A percentile compares a stretch with the other conserved stretches of the same genome.
These are phyloP conservation scores for Wickerhamomyces ciferrii DNA, from an alignment of 805 yeast genomes.

Conservation along the genomic window DNA sequence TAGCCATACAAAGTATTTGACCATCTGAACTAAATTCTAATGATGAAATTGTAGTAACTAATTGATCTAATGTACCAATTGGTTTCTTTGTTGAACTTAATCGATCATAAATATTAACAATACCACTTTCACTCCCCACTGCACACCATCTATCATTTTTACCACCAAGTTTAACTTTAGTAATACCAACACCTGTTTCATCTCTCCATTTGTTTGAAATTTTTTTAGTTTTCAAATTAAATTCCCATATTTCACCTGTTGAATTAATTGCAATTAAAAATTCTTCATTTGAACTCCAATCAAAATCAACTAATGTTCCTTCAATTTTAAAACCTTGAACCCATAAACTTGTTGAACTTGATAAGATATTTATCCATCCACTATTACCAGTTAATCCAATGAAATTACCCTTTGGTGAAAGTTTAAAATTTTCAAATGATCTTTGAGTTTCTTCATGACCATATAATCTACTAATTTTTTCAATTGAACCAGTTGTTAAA, in stretches of 20 bases:
- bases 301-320: slow-evolving; percentile 81
- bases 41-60: slow-evolving; percentile 75
- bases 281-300: slow-evolving; percentile 45
- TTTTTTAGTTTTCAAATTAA: slow-evolving; percentile 44
- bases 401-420: slow-evolving; percentile 67
- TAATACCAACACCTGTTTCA: slow-evolving; percentile 79
- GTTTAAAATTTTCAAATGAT: slow-evolving; percentile 80
- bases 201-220: slow-evolving; percentile 76
- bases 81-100: slow-evolving; percentile 41
- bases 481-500: slow-evolving; percentile 64
- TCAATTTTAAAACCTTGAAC: slow-evolving; percentile 82
- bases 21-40: slow-evolving; percentile 81
- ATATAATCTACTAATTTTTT: slow-evolving; percentile 82
- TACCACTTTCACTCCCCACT: slow-evolving; percentile 82
- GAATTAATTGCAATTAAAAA: slow-evolving; percentile 59
- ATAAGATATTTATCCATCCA: slow-evolving; percentile 87
- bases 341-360: slow-evolving; percentile 81
- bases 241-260: slow-evolving; percentile 89
- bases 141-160: slow-evolving; percentile 75
- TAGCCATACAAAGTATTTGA: slow-evolving; percentile 80
- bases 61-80: slow-evolving; percentile 62
- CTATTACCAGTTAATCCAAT: slow-evolving; percentile 77
- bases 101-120: slow-evolving; percentile 80
- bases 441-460: slow-evolving; percentile 86
- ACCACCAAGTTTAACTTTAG: slow-evolving; percentile 72